Evolutionary conservation across 805 yeast species (phyloP).

Genomic region (Ascoidea rubescens): DNA sequence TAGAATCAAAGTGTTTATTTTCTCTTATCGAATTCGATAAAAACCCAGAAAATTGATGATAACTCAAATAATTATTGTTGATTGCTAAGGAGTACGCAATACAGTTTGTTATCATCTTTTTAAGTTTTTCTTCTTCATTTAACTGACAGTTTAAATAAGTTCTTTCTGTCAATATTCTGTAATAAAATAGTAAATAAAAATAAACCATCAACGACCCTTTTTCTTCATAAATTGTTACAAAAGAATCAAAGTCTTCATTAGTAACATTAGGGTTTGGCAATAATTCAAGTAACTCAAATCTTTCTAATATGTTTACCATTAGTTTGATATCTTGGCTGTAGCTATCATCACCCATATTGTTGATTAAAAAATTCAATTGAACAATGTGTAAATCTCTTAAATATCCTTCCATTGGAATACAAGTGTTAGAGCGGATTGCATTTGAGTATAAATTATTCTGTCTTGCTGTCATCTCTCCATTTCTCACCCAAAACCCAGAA

Average conservation of each 20-base stretch:
- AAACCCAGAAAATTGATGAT: not conserved
- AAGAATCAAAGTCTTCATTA: slow-evolving; percentile 24
- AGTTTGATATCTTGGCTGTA: slow-evolving; percentile 47
- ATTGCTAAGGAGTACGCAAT: not conserved
- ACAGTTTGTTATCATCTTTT: not conserved
- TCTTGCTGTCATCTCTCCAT: slow-evolving; percentile 68
- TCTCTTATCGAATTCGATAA: not conserved
- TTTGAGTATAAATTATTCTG: slow-evolving; percentile 72
- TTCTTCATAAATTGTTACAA: slow-evolving; percentile 28
- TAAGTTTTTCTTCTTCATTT: slow-evolving; percentile 1
- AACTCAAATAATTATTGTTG: not conserved
- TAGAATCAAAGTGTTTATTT: slow-evolving; percentile 12
- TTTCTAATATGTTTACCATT: slow-evolving; percentile 49
- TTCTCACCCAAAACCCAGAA: slow-evolving; percentile 88
- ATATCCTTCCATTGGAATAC: slow-evolving; percentile 73
- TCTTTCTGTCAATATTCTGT: slow-evolving; percentile 8
- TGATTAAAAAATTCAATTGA: slow-evolving; percentile 44
- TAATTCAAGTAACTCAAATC: not conserved
- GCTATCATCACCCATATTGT: slow-evolving; percentile 25
- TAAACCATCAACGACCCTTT: slow-evolving; percentile 17
- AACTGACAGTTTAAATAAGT: slow-evolving; percentile 4
- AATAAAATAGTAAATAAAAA: slow-evolving; percentile 21
- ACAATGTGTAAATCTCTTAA: slow-evolving; percentile 62
- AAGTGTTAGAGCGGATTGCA: slow-evolving; percentile 21
- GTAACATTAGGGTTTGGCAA: slow-evolving; percentile 6